These are phyloP conservation scores for Monotropa hypopitys DNA, from an alignment of 179 eudicot genomes.

Conservation along the genomic window DNA sequence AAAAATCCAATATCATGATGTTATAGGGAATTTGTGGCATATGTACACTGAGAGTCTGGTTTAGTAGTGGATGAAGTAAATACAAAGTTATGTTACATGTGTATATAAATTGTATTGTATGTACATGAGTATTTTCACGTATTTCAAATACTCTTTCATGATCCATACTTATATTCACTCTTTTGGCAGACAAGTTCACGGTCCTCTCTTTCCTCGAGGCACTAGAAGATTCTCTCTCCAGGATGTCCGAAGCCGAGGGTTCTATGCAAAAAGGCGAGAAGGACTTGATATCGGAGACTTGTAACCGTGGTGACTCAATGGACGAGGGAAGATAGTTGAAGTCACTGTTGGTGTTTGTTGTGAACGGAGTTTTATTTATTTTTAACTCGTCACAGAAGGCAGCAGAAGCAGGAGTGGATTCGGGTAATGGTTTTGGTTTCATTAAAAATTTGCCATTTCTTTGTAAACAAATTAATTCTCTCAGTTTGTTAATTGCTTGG, in stretches of 20 bases:
- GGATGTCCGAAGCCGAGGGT: slow-evolving; percentile 24
- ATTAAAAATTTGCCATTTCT: background rate
- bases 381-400: background rate
- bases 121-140: background rate
- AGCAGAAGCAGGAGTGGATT: background rate
- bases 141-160: background rate
- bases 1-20: background rate
- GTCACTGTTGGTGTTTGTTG: background rate
- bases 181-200: slow-evolving; percentile 67
- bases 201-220: slow-evolving; percentile 97
- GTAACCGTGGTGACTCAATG: slow-evolving; percentile 50
- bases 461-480: background rate
- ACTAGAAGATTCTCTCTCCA: slow-evolving; percentile 70
- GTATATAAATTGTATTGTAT: background rate
- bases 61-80: background rate
- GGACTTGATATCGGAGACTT: slow-evolving; percentile 27
- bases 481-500: background rate
- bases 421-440: background rate
- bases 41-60: background rate
- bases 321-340: slow-evolving; percentile 62
- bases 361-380: background rate
- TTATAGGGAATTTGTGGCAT: too few species aligned
- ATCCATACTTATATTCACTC: background rate
- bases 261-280: slow-evolving; percentile 20
- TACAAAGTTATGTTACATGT: background rate